Conservation (phyloP, 495 filamentous ascomycete species). For the Monascus purpureus region DNA sequence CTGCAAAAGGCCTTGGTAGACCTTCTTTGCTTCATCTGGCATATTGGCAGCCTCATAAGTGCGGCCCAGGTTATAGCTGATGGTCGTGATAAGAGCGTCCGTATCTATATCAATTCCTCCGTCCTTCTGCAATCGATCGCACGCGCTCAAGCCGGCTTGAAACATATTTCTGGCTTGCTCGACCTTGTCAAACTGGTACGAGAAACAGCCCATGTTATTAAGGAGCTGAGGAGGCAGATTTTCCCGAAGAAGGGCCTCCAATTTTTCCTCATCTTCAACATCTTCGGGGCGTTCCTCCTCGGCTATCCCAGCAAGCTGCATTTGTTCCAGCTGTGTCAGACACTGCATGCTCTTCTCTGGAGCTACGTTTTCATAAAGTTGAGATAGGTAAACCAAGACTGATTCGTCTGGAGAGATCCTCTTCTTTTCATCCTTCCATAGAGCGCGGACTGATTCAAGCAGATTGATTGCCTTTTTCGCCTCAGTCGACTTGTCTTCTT, state of each 20-base stretch:
- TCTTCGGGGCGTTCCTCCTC: slow-evolving; percentile 52
- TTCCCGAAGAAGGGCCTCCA: slow-evolving; percentile 49
- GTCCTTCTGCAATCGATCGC: slow-evolving; percentile 55
- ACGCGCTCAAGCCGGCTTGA: slow-evolving; percentile 75
- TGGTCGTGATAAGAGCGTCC: slow-evolving; percentile 82
- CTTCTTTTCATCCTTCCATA: slow-evolving; percentile 86
- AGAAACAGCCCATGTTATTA: slow-evolving; percentile 94
- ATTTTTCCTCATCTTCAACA: slow-evolving; percentile 47
- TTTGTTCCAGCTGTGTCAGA: slow-evolving; percentile 74
- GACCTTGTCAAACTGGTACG: slow-evolving; percentile 75
- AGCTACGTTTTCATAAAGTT: slow-evolving; percentile 72
- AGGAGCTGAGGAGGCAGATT: slow-evolving; percentile 76
- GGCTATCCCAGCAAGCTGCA: slow-evolving; percentile 62
- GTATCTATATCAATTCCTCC: slow-evolving; percentile 51
- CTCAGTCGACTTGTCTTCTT: slow-evolving; percentile 77
- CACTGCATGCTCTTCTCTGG: slow-evolving; percentile 88
- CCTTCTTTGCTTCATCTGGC: slow-evolving; percentile 67
- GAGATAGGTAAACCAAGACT: slow-evolving; percentile 82
- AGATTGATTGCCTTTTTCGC: slow-evolving; percentile 68
- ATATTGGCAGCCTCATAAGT: slow-evolving; percentile 79
- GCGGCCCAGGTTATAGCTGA: slow-evolving; percentile 93
- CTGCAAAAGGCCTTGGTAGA: slow-evolving; percentile 70
- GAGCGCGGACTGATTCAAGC: slow-evolving; percentile 67
- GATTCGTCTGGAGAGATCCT: slow-evolving; percentile 65
- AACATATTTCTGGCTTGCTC: slow-evolving; percentile 73